Conservation (phyloP, 2,329 filamentous ascomycete genomes). For the Colletotrichum truncatum region DNA sequence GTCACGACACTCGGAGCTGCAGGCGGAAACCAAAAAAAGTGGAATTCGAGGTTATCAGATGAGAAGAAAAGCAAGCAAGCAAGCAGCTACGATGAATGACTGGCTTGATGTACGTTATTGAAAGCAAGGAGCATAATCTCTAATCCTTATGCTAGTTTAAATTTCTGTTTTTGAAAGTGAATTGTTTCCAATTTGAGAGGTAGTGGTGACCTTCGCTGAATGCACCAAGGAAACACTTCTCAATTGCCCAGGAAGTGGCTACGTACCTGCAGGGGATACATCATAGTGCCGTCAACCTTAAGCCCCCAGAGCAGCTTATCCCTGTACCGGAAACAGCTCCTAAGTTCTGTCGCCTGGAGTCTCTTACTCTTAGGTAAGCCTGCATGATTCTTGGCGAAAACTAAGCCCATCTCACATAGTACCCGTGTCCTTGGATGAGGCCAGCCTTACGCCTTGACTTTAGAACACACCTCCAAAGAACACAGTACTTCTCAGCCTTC, state of each 20-base stretch:
- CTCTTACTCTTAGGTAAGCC: constrained; percentile 23
- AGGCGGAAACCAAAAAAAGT: background rate
- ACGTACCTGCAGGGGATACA: constrained; percentile 30
- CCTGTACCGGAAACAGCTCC: constrained; percentile 16
- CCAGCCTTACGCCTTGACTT: constrained; percentile 9
- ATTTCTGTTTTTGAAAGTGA: background rate
- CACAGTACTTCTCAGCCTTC: constrained; percentile 14
- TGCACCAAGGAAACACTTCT: too few species aligned
- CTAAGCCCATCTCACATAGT: constrained; percentile 13
- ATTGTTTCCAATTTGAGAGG: background rate
- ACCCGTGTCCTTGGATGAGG: constrained; percentile 2
- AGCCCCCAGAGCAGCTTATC: constrained; percentile 3
- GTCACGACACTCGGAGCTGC: constrained; percentile 16
- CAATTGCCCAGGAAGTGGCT: constrained; percentile 8
- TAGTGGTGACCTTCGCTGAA: background rate
- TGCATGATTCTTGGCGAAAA: constrained; percentile 15
- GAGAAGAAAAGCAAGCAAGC: background rate
- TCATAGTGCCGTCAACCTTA: constrained; percentile 26
- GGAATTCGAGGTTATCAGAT: background rate
- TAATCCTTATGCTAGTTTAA: constrained; percentile 5
- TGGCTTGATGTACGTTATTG: constrained; percentile 21
- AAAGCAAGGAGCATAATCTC: constrained; percentile 2
- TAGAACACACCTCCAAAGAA: background rate
- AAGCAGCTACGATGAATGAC: constrained; percentile 12
- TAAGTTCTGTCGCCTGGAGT: constrained; percentile 16